These are phyloP conservation scores for Epichloe brachyelytri DNA, from an alignment of 2,329 filamentous ascomycete genomes.

Conservation along the genomic window DNA sequence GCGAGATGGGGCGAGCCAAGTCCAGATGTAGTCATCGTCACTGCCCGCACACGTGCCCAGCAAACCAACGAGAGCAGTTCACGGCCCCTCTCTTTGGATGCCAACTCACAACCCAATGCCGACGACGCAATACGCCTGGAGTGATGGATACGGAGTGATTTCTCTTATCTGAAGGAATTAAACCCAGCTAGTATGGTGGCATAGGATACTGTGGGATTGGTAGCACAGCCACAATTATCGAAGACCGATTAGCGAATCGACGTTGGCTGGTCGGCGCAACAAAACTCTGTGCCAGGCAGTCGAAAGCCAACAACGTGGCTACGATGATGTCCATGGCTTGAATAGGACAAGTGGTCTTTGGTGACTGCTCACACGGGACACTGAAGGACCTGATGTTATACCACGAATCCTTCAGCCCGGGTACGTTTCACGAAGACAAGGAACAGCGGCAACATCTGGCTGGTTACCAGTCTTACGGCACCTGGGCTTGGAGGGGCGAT, in stretches of 20 bases:
- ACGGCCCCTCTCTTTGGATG: not conserved
- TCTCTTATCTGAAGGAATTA: not conserved
- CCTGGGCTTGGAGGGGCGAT: constrained; percentile 1
- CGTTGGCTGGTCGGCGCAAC: not conserved
- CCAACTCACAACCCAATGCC: not conserved
- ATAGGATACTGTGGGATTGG: not conserved
- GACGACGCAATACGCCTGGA: not conserved
- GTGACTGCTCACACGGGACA: not conserved
- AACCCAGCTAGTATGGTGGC: not conserved
- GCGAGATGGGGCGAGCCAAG: not conserved
- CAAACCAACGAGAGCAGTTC: not conserved
- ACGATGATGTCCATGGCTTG: not conserved
- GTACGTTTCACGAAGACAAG: not conserved
- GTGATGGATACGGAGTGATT: not conserved
- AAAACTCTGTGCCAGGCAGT: not conserved
- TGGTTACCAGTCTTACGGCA: constrained; percentile 5
- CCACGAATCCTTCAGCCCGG: not conserved
- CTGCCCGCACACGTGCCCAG: not conserved
- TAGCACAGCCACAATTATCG: not conserved
- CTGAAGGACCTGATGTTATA: not conserved
- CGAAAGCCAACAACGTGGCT: not conserved
- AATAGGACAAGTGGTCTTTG: not conserved
- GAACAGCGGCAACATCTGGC: constrained; percentile 3
- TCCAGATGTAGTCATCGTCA: not conserved
- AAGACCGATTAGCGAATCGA: not conserved